Base-by-base conservation (phyloP, 148 eudicot species). In the Talinum fruticosum region DNA sequence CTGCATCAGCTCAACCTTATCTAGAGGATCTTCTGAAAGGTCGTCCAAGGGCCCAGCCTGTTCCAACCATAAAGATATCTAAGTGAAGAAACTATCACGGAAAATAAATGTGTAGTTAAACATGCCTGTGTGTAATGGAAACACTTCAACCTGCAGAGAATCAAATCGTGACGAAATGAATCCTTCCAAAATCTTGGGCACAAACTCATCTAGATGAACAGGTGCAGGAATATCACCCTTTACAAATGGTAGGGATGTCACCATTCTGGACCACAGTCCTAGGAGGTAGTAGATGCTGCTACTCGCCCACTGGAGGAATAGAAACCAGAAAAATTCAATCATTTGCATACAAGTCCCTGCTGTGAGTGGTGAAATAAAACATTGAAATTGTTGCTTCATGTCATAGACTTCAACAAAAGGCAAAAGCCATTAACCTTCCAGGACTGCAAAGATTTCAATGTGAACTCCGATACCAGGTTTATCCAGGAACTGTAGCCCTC, bases 201-300 rank as follows among this genome's bases (percentile, higher is more conserved):
- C 99, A 84, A 86, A 88, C 81, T 92, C 96, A 81, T 91, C 91
- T 72, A 95, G 84, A 36, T 78, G 79, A 62, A 85, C 86, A 36
- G 83, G 80, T 76, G 84, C 87, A 35, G 94, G 89, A 23, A 86
- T 79, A 69, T 92, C 92, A 75, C 90, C 89, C 83, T 91, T 95
- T 88, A 88, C 36, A 79, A 86, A 89, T 34, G 96, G 94, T 69
- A 92, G 84, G 76, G 97, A 87, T 47, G 89, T 85, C 71, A 95
- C 94, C 93, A 95, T 82, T 86, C 88, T 88, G 35, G 97, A 92
- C 97, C 97, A 92, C 72, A 95, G 84, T 54, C 93, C 97, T 70
- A 95, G 88, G 80, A 95, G 93, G 87, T 92, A 95, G 87, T 89
- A 89, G 41, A 92, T 88, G 80, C 99, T 95, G 91, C 87, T 86